Conservation (phyloP, 2,329 filamentous ascomycete genomes). For the Pseudocercospora pini-densiflorae region DNA sequence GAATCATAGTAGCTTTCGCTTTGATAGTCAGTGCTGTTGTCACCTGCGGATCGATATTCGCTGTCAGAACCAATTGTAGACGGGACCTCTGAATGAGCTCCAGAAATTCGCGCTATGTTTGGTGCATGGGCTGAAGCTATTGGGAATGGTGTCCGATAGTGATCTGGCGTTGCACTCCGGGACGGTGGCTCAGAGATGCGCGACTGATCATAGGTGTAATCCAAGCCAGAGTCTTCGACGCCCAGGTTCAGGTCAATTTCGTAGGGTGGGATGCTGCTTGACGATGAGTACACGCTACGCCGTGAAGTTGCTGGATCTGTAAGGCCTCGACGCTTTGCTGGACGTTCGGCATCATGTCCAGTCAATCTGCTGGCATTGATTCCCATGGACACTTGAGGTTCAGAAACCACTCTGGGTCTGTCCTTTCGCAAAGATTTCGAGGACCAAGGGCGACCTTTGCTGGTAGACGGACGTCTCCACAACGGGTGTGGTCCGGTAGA, state of each 20-base stretch:
- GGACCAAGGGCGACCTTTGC: conserved; percentile 40
- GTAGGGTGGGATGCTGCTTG: conserved; percentile 23
- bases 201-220: conserved; percentile 23
- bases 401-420: conserved; percentile 35
- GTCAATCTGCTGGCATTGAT: conserved; percentile 42
- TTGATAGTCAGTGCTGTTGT: conserved; percentile 77
- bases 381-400: conserved; percentile 44
- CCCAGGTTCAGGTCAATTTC: conserved; percentile 34
- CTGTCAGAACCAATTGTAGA: conserved; percentile 73
- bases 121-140: conserved; percentile 19
- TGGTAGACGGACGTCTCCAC: conserved; percentile 44
- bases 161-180: conserved; percentile 25
- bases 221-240: conserved; percentile 23
- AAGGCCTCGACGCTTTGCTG: conserved; percentile 45
- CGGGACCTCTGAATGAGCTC: conserved; percentile 61
- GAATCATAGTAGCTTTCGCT: conserved; percentile 81
- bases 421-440: conserved; percentile 35
- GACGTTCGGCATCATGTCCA: conserved; percentile 41
- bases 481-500: conserved; percentile 42
- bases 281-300: conserved; percentile 36
- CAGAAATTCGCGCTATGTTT: conserved; percentile 53
- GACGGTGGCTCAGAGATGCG: conserved; percentile 18
- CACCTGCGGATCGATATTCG: conserved; percentile 70
- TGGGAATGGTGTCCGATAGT: conserved; percentile 19
- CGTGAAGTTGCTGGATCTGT: conserved; percentile 30